Evolutionary conservation across 2,329 filamentous ascomycete genomes (phyloP).

Genomic region (Penicillium thymicola): DNA sequence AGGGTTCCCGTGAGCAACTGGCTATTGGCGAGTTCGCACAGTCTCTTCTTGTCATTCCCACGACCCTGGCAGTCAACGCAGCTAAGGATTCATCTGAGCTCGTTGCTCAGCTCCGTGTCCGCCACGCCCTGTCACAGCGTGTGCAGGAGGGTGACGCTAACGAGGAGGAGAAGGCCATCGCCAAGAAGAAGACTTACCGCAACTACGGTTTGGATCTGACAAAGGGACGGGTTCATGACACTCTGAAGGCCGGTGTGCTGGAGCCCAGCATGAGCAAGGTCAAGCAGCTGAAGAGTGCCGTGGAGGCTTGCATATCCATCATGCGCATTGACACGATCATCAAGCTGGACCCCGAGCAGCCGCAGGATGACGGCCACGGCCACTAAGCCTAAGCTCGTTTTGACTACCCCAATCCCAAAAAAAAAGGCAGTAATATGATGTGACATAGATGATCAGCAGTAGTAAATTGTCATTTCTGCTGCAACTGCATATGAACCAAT

Average conservation of each 20-base stretch:
- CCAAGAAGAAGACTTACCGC: slow-evolving; percentile 95
- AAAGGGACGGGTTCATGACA: slow-evolving; percentile 87
- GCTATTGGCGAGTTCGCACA: slow-evolving; percentile 97
- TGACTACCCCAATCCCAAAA: slow-evolving; percentile 16
- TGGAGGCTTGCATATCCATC: slow-evolving; percentile 97
- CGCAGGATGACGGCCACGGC: slow-evolving; percentile 78
- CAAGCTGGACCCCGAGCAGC: slow-evolving; percentile 89
- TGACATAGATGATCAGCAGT: slow-evolving; percentile 27
- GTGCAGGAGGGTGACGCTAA: slow-evolving; percentile 73
- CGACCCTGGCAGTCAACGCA: slow-evolving; percentile 94
- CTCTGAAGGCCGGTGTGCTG: slow-evolving; percentile 89
- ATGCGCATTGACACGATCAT: slow-evolving; percentile 99
- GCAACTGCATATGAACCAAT: slow-evolving; percentile 20
- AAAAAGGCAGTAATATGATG: slow-evolving; percentile 36
- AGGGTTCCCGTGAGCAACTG: slow-evolving; percentile 90
- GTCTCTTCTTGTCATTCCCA: slow-evolving; percentile 88
- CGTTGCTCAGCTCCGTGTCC: slow-evolving; percentile 88
- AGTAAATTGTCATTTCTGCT: slow-evolving; percentile 14
- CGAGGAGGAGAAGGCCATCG: slow-evolving; percentile 83
- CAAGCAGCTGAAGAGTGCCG: slow-evolving; percentile 94
- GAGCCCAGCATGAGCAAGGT: slow-evolving; percentile 99
- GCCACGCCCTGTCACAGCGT: slow-evolving; percentile 91
- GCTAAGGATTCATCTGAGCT: slow-evolving; percentile 95
- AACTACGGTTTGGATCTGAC: slow-evolving; percentile 94
- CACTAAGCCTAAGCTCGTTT: slow-evolving; percentile 54